Base-by-base conservation (phyloP, 768 basidiomycete species). In the Pleurotus eryngii region DNA sequence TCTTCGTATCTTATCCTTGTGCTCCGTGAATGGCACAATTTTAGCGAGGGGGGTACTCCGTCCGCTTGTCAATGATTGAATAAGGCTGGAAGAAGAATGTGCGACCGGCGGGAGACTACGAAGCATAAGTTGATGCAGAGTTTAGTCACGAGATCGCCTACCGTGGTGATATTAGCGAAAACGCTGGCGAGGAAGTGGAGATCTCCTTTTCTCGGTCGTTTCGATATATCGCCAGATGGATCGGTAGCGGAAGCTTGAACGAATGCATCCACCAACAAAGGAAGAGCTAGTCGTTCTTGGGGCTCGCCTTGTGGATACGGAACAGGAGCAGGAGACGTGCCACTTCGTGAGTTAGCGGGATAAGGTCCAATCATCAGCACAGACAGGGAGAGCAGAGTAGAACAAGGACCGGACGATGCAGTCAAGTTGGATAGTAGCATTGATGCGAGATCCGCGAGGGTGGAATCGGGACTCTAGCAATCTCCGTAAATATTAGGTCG, bases 341-440 rank as follows among this genome's bases (percentile, higher is more conserved):
- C 87, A 43, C 87, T 89, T 48, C 90, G 83, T 3, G 92, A 91
- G 60, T 88, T 83, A 0, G 83, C 76, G n/a, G 91, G 82, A 68
- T 87, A 92, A 55, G 79, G 77, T 7, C 75, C 70, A 15, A 90
- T 76, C 46, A 95, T 74, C 2, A 84, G 73, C 47, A 97, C 79
- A 58, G 82, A 82, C 45, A 95, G 74, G 1, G 76, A 75, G 4
- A 93, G 73, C 7, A 98, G 69, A 6, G 78, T 69, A 8, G 81
- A 74, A 61, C 90, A 88, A 54, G 89, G 81, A 0, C 81, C 71
- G 2, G 89, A 78, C 45, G 90, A 86, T 4, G 89, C 81, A 7
- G 93, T 90, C 35, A 97, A 74, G 73, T 98, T 98, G n/a, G 95
- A 96, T 8, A 98, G 80, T 1, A 98, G 78, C 96, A 98, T 98